Percentiles rank a stretch among this genome's conserved stretches.
These are phyloP conservation scores for Hondaea fermentalgiana DNA, from an alignment of 108 stramenopile species.

Conservation along the genomic window DNA sequence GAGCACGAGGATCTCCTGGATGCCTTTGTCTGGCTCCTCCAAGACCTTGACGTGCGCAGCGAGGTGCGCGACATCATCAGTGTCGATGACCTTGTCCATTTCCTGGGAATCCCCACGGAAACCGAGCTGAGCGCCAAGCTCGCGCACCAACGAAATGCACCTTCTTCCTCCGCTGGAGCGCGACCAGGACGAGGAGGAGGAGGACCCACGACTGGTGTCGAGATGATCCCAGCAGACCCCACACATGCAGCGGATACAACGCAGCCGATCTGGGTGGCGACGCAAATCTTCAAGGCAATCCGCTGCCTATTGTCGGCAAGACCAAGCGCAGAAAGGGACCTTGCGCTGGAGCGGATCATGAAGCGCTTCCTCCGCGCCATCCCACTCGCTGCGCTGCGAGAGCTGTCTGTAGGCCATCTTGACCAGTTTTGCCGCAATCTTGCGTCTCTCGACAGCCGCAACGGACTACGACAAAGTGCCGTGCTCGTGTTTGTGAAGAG, in stretches of 20 bases:
- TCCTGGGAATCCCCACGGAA: neutral
- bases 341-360: neutral
- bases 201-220: neutral
- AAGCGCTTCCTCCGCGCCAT: neutral
- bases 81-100: neutral
- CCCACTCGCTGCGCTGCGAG: neutral
- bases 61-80: neutral
- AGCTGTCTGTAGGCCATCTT: neutral
- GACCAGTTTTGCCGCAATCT: neutral
- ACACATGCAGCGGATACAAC: neutral
- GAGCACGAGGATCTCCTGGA: neutral
- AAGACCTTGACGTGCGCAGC: neutral
- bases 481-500: neutral
- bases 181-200: too few relatives aligned
- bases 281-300: neutral
- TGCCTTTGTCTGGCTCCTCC: neutral
- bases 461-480: neutral
- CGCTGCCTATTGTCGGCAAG: neutral
- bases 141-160: too few relatives aligned
- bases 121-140: neutral
- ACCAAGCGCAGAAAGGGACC: neutral
- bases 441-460: neutral
- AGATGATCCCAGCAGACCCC: neutral
- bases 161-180: too few relatives aligned
- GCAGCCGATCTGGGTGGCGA: neutral